Conservation (phyloP, 176 grass and related monocot species). For the Otatea glauca region DNA sequence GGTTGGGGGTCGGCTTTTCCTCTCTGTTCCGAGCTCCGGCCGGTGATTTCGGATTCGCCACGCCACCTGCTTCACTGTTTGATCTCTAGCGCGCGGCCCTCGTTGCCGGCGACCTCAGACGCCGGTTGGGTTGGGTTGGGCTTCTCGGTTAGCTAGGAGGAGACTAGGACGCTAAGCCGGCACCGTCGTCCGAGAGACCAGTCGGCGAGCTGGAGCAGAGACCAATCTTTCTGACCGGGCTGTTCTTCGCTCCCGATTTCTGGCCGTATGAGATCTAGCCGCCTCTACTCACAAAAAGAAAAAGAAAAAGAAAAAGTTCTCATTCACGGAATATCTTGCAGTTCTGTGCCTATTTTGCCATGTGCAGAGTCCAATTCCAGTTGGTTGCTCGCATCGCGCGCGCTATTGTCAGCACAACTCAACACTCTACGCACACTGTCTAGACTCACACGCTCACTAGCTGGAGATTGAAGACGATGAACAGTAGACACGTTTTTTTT, state of each 20-base stretch:
- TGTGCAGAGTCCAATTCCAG: neutral
- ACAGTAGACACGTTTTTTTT: too few relatives aligned
- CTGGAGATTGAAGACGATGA: too few relatives aligned
- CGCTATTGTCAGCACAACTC: too few relatives aligned
- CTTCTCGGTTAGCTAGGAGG: neutral
- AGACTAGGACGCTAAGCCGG: neutral
- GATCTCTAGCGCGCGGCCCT: neutral
- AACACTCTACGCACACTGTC: too few relatives aligned
- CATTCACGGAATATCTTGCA: neutral
- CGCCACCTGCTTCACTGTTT: neutral
- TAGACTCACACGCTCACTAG: too few relatives aligned
- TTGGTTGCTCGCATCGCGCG: neutral
- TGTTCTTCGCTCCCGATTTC: neutral
- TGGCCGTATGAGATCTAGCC: neutral
- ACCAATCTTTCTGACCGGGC: neutral
- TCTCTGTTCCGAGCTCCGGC: neutral
- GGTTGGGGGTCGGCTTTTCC: neutral
- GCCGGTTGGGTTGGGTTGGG: neutral
- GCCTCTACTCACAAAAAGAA: neutral
- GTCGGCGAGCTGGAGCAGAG: too few relatives aligned
- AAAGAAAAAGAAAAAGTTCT: too few relatives aligned
- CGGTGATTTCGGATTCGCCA: neutral
- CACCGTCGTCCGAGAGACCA: neutral
- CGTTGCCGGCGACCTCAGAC: neutral
- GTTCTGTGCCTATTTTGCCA: neutral